Evolutionary conservation across 257 asterid species (phyloP), one percentile per base, ranked within the genome.

Genomic region (Eustoma russellianum): DNA sequence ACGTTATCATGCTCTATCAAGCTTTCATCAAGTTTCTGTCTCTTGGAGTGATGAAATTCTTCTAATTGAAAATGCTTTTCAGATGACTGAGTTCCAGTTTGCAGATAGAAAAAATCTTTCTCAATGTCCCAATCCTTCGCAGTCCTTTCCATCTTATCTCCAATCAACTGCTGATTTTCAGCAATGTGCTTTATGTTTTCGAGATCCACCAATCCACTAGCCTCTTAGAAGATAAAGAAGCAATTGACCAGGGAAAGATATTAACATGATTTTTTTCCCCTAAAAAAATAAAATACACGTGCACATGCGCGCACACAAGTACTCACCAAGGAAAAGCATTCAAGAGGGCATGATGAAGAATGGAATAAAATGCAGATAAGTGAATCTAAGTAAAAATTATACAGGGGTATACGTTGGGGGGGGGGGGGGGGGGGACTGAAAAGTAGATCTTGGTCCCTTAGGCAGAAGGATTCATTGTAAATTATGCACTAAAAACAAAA

Each of bases 131-230:
- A 85, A 58, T 77, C 86, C 48, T 61, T 70, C 53, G 74, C 81
- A 17, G 69, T 80, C 67, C 75, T 75, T 74, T 70, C 84, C 44
- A 82, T 64, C 28, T 65, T 53, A 30, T 86, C 84, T 38, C 92
- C 96, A 41, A 87, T 70, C 77, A 72, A 53, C 50, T 60, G 71
- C 12, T 38, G 9, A 8, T 11, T 38, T 52, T 84, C 88, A 5
- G 79, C 73, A 61, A 80, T 82, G 78, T 82, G 97, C 80, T 80
- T 77, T 68, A 88, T 70, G 44, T 78, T 66, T 61, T 75, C 71
- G 0, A 92, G 75, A 50, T 85, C 86, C 46, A 85, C 71, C 57
- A 61, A 73, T 54, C 73, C 67, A 62, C 86, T 59, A 52, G 90
- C 98, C 77, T 71, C 97, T 82, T 52, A 53, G 49, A 55, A 15